Evolutionary conservation across 768 basidiomycete genomes (phyloP), one percentile per base, ranked within the genome.

Genomic region (Tephrocybe sp.): DNA sequence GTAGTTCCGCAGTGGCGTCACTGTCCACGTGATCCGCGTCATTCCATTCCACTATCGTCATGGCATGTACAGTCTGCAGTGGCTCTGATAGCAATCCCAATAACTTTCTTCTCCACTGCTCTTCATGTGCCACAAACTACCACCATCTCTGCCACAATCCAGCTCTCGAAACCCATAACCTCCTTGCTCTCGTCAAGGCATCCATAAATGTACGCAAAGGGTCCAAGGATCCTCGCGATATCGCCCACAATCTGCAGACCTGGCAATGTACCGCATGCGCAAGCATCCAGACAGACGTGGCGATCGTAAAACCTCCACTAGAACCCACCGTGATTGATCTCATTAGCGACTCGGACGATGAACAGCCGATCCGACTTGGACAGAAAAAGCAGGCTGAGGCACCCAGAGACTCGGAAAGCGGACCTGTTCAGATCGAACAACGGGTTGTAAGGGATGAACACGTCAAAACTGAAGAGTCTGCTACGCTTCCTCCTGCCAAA

Each of bases 81-180:
- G 51, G 52, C 41, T 40, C 60, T 0, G 41, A 55, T 35, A 64
- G 59, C n/a, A 54, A 46, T 14, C 62, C 65, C 3, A 51, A 50
- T 20, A 67, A 64, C 7, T 70, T 73, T 46, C 60, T 74, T 6
- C 59, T 75, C 26, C 57, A 57, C 7, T 75, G 74, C 49, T 30
- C 47, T 13, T 26, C 34, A 38, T 74, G 74, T 45, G n/a, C 47
- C 1, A 45, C 46, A 1, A 55, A 53, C 17, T 74, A 67, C 63
- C 74, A 75, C 48, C 74, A 75, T 48, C 63, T 71, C 34, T 71
- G 70, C 51, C 73, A 73, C 55, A 40, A 45, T 20, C 73, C 73
- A 1, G 63, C 62, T 8, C 59, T 75, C 9, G 13, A 57, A 5
- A 70, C 73, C 54, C 19, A 23, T 1, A 64, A 67, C 34, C 66